These are phyloP conservation scores for Rhodotorula sp. DNA, from an alignment of 1,284 basidiomycete species.

Conservation along the genomic window DNA sequence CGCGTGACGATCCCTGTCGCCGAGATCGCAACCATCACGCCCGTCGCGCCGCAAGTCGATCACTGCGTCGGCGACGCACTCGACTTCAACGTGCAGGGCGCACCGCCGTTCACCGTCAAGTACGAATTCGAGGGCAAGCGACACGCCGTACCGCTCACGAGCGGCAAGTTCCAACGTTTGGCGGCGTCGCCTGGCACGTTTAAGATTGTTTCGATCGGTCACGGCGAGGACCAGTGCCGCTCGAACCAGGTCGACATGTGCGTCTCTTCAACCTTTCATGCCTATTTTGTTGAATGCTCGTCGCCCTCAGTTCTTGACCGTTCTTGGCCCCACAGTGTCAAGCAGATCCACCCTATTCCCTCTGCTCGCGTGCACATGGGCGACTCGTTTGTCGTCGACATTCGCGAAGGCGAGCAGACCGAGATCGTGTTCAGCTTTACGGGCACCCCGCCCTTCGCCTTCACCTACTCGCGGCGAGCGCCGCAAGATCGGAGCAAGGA, in stretches of 20 bases:
- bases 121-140: slow-evolving; percentile 78
- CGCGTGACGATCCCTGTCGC: slow-evolving; percentile 82
- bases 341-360: slow-evolving; percentile 79
- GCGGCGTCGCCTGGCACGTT: slow-evolving; percentile 82
- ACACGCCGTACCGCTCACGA: slow-evolving; percentile 71
- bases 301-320: not conserved
- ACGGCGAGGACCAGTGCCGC: slow-evolving; percentile 56
- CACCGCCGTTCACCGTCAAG: slow-evolving; percentile 92
- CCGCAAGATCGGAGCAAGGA: slow-evolving; percentile 47
- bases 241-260: slow-evolving; percentile 64
- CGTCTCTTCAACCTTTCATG: not conserved
- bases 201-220: slow-evolving; percentile 77
- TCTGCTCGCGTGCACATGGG: slow-evolving; percentile 84
- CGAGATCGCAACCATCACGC: slow-evolving; percentile 88
- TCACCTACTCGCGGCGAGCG: slow-evolving; percentile 56
- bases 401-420: slow-evolving; percentile 68
- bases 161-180: slow-evolving; percentile 76
- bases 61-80: slow-evolving; percentile 88
- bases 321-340: slow-evolving; percentile 58
- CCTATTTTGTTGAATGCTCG: not conserved
- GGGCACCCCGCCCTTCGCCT: slow-evolving; percentile 92
- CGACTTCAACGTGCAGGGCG: slow-evolving; percentile 91
- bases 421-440: slow-evolving; percentile 86
- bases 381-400: slow-evolving; percentile 74
- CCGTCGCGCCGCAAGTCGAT: slow-evolving; percentile 74